Base-by-base conservation (phyloP, 768 basidiomycete species). In the Multifurca ochricompacta region DNA sequence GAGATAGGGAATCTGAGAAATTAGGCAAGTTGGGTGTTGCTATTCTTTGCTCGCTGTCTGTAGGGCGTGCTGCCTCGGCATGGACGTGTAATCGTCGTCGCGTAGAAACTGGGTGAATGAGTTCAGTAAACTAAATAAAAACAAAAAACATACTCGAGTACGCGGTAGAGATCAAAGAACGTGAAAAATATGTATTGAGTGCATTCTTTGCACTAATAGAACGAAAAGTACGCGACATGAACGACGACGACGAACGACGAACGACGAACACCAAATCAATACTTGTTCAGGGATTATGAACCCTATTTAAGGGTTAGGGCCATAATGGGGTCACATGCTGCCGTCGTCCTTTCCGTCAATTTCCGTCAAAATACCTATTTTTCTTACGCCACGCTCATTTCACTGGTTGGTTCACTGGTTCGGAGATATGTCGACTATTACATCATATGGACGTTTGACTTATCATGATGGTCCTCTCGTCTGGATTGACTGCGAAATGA, bases 401-500 rank as follows among this genome's bases (percentile, higher is more conserved):
- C 28, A 37, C 30, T 1, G 14, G n/a, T 18, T 27, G 30, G 14
- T 51, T 16, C 28, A 37, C 30, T 1, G 14, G n/a, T 18, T 27
- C 31, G 14, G 28, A 45, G 47, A 36, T 13, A 56, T 56, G 55
- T 46, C 50, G 9, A 35, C 48, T 27, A 49, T 21, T 35, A 28
- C 36, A 27, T 44, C 42, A 6, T 5, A 14, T n/a, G 55, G 37
- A 6, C 18, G n/a, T 31, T n/a, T 56, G 50, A 51, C 55, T 0
- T 78, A 74, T 49, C 59, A 67, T n/a, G 78, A 77, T 31, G 83
- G 84, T 0, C 85, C 87, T 9, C 68, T 90, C 51, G 83, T 90
- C 6, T 85, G 89, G 90, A 76, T 91, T 47, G 89, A 92, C 67
- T 89, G 87, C 62, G 89, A 92, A 70, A 92, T 91, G 79, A 91